A percentile compares a stretch with the other conserved stretches of the same genome.
Conservation (phyloP, 1,139 yeast species). For the Pichia sp. region DNA sequence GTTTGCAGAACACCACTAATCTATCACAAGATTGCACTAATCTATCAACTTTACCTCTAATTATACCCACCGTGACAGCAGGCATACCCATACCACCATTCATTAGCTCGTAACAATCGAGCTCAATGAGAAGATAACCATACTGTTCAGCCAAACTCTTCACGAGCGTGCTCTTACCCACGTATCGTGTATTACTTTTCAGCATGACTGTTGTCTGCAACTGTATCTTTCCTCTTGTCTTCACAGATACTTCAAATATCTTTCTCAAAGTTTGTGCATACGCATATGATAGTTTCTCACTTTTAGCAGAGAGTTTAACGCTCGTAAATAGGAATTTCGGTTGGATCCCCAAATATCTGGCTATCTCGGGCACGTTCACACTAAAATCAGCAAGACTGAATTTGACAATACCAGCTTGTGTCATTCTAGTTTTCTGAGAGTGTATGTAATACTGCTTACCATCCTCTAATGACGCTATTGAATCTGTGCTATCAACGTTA, state of each 20-base stretch:
- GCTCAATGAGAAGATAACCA: conserved; percentile 62
- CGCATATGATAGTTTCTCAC: conserved; percentile 29
- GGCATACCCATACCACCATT: conserved; percentile 56
- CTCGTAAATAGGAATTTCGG: conserved; percentile 29
- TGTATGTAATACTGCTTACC: conserved; percentile 51
- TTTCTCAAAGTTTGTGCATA: conserved; percentile 48
- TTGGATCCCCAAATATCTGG: conserved; percentile 36
- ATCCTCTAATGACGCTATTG: conserved; percentile 23
- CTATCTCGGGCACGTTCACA: conserved; percentile 26
- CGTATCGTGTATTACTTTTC: conserved; percentile 63
- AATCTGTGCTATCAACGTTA: conserved; percentile 13
- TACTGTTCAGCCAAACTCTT: conserved; percentile 46
- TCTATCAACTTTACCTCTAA: conserved; percentile 72
- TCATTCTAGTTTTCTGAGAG: conserved; percentile 57
- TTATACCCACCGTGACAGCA: conserved; percentile 67
- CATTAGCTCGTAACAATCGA: conserved; percentile 60
- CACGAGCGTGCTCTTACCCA: conserved; percentile 70
- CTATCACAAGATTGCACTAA: conserved; percentile 34
- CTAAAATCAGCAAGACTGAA: conserved; percentile 17
- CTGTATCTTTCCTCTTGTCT: conserved; percentile 16
- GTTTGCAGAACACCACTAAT: conserved; percentile 54
- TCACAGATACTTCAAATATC: conserved; percentile 40
- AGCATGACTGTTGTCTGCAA: conserved; percentile 60
- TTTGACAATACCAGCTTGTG: conserved; percentile 50
- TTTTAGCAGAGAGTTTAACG: conserved; percentile 4